Evolutionary conservation across 495 filamentous ascomycete species (phyloP).

Genomic region (Achaetomiella virescens): DNA sequence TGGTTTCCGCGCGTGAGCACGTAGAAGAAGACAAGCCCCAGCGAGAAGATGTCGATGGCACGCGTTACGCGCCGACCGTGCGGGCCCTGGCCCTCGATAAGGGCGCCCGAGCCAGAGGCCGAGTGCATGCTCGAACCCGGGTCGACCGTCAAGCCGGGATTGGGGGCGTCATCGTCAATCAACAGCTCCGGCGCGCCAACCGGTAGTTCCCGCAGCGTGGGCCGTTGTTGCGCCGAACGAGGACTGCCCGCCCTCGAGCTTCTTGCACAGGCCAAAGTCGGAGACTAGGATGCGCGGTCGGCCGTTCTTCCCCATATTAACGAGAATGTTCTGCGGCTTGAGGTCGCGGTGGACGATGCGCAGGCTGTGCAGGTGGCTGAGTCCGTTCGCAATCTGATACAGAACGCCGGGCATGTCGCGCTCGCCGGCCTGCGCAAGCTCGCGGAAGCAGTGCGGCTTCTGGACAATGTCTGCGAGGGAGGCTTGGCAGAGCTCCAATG

Average conservation of each 20-base stretch:
- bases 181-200: conserved; percentile 96
- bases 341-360: conserved; percentile 96
- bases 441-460: conserved; percentile 46
- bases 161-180: conserved; percentile 59
- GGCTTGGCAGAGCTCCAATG: conserved; percentile 89
- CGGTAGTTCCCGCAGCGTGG: conserved; percentile 86
- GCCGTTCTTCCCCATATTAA: conserved; percentile 55
- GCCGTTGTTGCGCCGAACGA: conserved; percentile 92
- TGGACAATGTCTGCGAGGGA: conserved; percentile 85
- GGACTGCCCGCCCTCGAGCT: conserved; percentile 89
- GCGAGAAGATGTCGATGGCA: conserved; percentile 92
- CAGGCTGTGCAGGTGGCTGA: conserved; percentile 82
- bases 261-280: conserved; percentile 97
- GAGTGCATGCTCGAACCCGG: conserved; percentile 39
- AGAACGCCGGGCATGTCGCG: conserved; percentile 59
- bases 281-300: conserved; percentile 80
- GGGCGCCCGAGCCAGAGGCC: conserved; percentile 38
- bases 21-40: conserved; percentile 95
- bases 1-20: conserved; percentile 87
- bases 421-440: conserved; percentile 48
- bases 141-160: conserved; percentile 24
- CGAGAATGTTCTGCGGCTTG: conserved; percentile 95
- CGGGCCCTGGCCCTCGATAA: conserved; percentile 34
- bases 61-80: conserved; percentile 73
- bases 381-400: conserved; percentile 77